Conservation (phyloP, 2,329 filamentous ascomycete genomes). For the Elsinoe australis region DNA sequence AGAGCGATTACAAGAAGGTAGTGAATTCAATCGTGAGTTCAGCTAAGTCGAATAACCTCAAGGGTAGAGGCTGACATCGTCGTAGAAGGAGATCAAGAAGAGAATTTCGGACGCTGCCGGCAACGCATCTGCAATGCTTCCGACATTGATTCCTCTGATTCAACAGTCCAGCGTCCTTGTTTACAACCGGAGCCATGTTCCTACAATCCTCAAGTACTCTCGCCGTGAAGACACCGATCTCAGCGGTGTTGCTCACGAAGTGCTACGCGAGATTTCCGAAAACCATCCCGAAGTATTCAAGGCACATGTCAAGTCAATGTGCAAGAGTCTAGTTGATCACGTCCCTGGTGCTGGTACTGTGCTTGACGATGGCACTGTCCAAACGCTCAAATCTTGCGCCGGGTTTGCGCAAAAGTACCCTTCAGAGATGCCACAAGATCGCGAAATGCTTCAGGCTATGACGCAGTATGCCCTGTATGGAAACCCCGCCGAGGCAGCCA, state of each 20-base stretch:
- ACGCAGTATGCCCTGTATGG: slow-evolving; percentile 78
- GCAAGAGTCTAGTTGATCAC: slow-evolving; percentile 73
- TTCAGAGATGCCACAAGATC: slow-evolving; percentile 71
- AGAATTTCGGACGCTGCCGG: slow-evolving; percentile 63
- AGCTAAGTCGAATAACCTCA: too few relatives aligned
- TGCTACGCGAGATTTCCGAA: slow-evolving; percentile 86
- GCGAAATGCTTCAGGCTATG: slow-evolving; percentile 72
- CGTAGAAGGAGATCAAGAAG: slow-evolving; percentile 70
- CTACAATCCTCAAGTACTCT: slow-evolving; percentile 80
- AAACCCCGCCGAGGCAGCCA: slow-evolving; percentile 71
- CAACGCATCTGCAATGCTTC: slow-evolving; percentile 55
- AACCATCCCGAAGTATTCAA: slow-evolving; percentile 86
- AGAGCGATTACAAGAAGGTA: slow-evolving; percentile 88
- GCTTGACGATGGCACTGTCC: slow-evolving; percentile 69
- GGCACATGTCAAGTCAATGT: slow-evolving; percentile 83
- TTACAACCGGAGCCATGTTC: slow-evolving; percentile 90
- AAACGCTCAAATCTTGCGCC: slow-evolving; percentile 88
- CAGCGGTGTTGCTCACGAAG: slow-evolving; percentile 71
- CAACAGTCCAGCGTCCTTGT: slow-evolving; percentile 78
- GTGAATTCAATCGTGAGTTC: slow-evolving; percentile 60
- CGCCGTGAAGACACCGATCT: slow-evolving; percentile 69
- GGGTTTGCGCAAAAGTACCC: slow-evolving; percentile 84
- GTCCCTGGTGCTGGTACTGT: slow-evolving; percentile 61
- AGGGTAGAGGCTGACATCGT: neutral
- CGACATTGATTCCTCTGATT: slow-evolving; percentile 73